A percentile compares a stretch with the other conserved stretches of the same genome.
Conservation (phyloP, 139 green algal species). For the Chlorella sp. region DNA sequence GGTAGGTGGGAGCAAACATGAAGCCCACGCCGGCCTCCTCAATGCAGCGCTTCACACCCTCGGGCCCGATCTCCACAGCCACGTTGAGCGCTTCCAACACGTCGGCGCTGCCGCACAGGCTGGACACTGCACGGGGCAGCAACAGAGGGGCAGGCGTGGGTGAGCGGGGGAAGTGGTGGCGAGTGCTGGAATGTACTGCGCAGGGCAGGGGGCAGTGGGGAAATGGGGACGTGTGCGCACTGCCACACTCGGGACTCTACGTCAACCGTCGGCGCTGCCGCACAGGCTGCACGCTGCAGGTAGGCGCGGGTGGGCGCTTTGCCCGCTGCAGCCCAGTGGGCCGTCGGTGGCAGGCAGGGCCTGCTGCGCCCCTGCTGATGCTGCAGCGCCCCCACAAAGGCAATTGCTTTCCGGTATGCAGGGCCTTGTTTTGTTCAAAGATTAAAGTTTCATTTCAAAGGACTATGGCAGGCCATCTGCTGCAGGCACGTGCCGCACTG, state of each 20-base stretch:
- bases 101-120: slow-evolving; percentile 94
- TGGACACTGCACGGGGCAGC: slow-evolving; percentile 72
- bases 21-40: slow-evolving; percentile 91
- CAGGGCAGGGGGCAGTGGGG: not conserved
- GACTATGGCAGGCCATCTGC: no score
- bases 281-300: slow-evolving; percentile 88
- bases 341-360: not conserved
- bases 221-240: no score
- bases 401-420: no score
- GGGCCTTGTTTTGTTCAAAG: no score
- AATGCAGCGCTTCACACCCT: slow-evolving; percentile 82
- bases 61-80: slow-evolving; percentile 90
- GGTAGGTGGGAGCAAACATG: slow-evolving; percentile 95
- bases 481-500: no score
- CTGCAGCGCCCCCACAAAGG: no score
- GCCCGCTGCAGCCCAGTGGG: not conserved
- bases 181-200: no score
- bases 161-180: no score
- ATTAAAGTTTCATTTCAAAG: no score
- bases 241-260: no score
- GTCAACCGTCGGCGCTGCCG: slow-evolving; percentile 95
- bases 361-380: not conserved
- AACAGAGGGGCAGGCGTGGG: not conserved
- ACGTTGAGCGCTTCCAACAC: slow-evolving; percentile 93
- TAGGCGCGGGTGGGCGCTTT: not conserved